Conservation (phyloP, 2,329 filamentous ascomycete genomes). For the Sordariomycetes sp. region DNA sequence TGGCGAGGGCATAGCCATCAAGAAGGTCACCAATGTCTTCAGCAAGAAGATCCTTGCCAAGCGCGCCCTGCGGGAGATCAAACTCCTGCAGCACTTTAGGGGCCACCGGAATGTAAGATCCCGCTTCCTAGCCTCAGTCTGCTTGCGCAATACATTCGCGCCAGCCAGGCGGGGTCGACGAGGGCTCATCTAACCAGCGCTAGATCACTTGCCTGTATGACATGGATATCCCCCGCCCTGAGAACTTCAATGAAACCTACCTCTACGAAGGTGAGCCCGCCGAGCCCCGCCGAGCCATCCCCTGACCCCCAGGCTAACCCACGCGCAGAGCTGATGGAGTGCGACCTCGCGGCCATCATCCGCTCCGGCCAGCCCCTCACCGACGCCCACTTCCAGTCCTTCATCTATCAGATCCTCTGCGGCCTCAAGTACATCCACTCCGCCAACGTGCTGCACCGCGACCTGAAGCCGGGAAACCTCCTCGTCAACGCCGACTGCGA, state of each 20-base stretch:
- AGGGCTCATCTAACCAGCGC: background rate
- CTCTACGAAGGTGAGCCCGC: constrained; percentile 76
- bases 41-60: constrained; percentile 99
- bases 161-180: no score
- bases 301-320: background rate
- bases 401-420: constrained; percentile 99
- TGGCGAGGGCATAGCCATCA: constrained; percentile 91
- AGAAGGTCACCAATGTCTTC: constrained; percentile 99
- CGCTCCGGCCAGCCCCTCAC: constrained; percentile 93
- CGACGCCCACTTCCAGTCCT: constrained; percentile 98
- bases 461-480: constrained; percentile 93
- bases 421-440: constrained; percentile 99
- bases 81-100: constrained; percentile 94
- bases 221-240: constrained; percentile 96
- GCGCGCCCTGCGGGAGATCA: constrained; percentile 94
- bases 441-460: constrained; percentile 91
- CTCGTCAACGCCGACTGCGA: constrained; percentile 98
- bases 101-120: constrained; percentile 69
- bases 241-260: constrained; percentile 98
- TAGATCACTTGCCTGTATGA: constrained; percentile 98
- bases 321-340: constrained; percentile 90
- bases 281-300: background rate
- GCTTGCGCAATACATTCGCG: background rate
- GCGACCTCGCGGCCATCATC: constrained; percentile 95
- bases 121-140: constrained; percentile 1